Evolutionary conservation across 1,284 basidiomycete genomes (phyloP).

Genomic region (Apiotrichum gracile): DNA sequence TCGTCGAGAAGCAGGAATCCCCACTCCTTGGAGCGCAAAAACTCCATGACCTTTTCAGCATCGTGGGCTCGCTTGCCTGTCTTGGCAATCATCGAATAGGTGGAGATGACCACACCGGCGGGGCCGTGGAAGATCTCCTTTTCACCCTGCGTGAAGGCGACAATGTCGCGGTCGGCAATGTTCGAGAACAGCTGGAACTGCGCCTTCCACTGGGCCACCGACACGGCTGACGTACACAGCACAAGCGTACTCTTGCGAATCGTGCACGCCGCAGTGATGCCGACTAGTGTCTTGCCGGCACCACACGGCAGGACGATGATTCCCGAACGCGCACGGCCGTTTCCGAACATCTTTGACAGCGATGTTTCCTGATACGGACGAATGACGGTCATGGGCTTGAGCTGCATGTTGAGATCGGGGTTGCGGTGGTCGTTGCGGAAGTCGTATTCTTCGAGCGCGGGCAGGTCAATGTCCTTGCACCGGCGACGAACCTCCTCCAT

Average conservation of each 20-base stretch:
- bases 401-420: constrained; percentile 89
- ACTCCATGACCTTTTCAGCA: constrained; percentile 99
- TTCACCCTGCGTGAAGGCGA: constrained; percentile 90
- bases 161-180: constrained; percentile 88
- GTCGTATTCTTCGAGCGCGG: constrained; percentile 96
- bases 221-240: constrained; percentile 91
- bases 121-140: constrained; percentile 84
- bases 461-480: constrained; percentile 90
- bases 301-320: constrained; percentile 99
- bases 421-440: constrained; percentile 94
- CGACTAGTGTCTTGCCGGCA: constrained; percentile 96
- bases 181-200: constrained; percentile 98
- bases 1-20: constrained; percentile 92
- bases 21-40: constrained; percentile 90
- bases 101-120: constrained; percentile 92
- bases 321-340: constrained; percentile 92
- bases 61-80: constrained; percentile 92
- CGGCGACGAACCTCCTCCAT: constrained; percentile 91
- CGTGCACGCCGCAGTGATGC: constrained; percentile 97
- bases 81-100: constrained; percentile 98
- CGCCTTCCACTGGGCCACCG: constrained; percentile 95
- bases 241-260: constrained; percentile 99
- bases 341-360: constrained; percentile 97
- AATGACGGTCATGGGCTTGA: constrained; percentile 93
- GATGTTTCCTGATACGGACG: constrained; percentile 96